Percentiles rank a stretch among this genome's conserved stretches.
These are phyloP conservation scores for Sporothrix curviconia DNA, from an alignment of 2,329 filamentous ascomycete species.

Conservation along the genomic window DNA sequence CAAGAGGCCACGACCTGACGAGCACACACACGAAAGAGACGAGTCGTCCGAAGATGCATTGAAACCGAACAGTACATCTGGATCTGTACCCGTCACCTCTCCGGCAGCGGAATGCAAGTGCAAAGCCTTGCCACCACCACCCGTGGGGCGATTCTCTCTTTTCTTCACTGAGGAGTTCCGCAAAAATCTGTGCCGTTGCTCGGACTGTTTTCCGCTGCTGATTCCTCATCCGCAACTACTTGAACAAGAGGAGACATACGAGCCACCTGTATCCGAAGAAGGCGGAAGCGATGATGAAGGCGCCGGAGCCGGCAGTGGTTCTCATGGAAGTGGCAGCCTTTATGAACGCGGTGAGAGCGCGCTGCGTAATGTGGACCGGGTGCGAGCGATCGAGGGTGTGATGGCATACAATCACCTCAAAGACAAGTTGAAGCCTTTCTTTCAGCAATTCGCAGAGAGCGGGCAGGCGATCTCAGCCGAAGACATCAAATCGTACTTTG, in stretches of 20 bases:
- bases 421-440: conserved; percentile 90
- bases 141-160: conserved; percentile 62
- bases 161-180: conserved; percentile 79
- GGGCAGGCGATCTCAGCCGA: conserved; percentile 84
- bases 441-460: conserved; percentile 88
- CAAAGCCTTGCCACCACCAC: conserved; percentile 48
- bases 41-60: too few relatives aligned
- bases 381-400: conserved; percentile 88
- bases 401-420: conserved; percentile 98
- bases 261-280: conserved; percentile 74
- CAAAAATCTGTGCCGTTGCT: conserved; percentile 73
- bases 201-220: conserved; percentile 69
- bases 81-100: too few relatives aligned
- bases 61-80: too few relatives aligned
- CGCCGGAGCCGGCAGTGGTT: conserved; percentile 45
- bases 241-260: conserved; percentile 90
- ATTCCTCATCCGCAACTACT: conserved; percentile 70
- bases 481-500: conserved; percentile 95
- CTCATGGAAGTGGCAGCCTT: conserved; percentile 70
- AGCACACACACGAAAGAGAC: too few relatives aligned
- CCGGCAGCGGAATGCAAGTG: conserved; percentile 48
- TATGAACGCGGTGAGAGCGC: conserved; percentile 90
- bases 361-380: conserved; percentile 83
- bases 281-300: conserved; percentile 49
- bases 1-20: conserved; percentile 41